Conservation (phyloP, 1,139 yeast genomes). For the Groenewaldozyma auringiensis region DNA sequence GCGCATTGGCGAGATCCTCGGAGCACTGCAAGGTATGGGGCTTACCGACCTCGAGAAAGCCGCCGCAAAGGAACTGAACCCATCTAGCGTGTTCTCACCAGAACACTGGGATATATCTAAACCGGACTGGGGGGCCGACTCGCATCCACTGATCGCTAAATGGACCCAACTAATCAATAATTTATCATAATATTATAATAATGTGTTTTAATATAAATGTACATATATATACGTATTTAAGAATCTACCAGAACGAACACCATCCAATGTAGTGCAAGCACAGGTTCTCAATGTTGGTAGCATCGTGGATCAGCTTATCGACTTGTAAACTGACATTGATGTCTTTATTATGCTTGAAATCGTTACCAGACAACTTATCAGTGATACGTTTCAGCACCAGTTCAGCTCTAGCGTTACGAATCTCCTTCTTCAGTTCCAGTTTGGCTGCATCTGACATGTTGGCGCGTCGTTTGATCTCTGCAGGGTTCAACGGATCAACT, state of each 20-base stretch:
- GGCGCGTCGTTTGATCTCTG: conserved; percentile 62
- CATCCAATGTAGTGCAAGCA: conserved; percentile 98
- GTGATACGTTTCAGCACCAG: conserved; percentile 84
- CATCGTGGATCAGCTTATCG: conserved; percentile 88
- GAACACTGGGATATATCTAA: conserved; percentile 46
- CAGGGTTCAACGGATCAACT: conserved; percentile 37
- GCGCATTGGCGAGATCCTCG: conserved; percentile 59
- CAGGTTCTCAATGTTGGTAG: conserved; percentile 89
- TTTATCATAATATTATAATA: neutral
- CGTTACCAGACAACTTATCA: conserved; percentile 90
- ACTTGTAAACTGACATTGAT: conserved; percentile 86
- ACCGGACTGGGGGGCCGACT: conserved; percentile 17
- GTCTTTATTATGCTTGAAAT: conserved; percentile 63
- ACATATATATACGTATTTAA: neutral
- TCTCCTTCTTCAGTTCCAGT: conserved; percentile 72
- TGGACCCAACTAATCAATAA: conserved; percentile 28
- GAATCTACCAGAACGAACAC: conserved; percentile 96
- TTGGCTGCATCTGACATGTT: conserved; percentile 67
- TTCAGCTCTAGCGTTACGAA: conserved; percentile 85
- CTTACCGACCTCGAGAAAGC: conserved; percentile 23
- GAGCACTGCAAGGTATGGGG: conserved; percentile 34
- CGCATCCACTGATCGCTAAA: conserved; percentile 35
- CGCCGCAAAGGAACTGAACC: conserved; percentile 46
- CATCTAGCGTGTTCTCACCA: conserved; percentile 43
- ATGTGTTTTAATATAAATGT: neutral